phyloP scores from a whole-genome alignment of 148 eudicot species.

The Mesembryanthemum crystallinum region DNA sequence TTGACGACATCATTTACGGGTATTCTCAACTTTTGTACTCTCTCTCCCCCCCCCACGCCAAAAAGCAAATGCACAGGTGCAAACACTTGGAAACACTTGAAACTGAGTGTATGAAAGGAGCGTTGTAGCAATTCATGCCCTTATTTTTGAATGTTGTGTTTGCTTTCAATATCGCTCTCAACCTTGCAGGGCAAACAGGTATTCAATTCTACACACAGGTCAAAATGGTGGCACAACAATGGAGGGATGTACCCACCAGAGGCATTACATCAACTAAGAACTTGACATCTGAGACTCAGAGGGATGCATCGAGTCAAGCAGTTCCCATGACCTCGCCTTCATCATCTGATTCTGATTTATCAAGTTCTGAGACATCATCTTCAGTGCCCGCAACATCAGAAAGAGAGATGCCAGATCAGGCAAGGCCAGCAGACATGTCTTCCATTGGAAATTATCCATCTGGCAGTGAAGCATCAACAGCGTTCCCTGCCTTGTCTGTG shows the following conservation, averaged over 20 bases:
- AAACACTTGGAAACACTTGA: neutral
- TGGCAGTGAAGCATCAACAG: neutral
- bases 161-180: neutral
- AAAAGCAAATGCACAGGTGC: no score
- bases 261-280: slow-evolving; percentile 31
- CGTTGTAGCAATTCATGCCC: neutral
- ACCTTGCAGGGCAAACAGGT: slow-evolving; percentile 38
- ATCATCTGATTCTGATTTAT: slow-evolving; percentile 10
- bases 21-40: slow-evolving; percentile 31
- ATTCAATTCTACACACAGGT: slow-evolving; percentile 43
- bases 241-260: slow-evolving; percentile 30
- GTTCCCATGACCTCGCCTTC: slow-evolving; percentile 8
- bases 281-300: slow-evolving; percentile 14
- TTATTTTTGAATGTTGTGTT: neutral
- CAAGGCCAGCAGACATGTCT: slow-evolving; percentile 4
- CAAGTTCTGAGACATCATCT: slow-evolving; percentile 12
- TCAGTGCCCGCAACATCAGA: slow-evolving; percentile 24
- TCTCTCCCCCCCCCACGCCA: neutral
- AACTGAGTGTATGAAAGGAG: neutral
- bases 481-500: neutral
- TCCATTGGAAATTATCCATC: slow-evolving; percentile 2
- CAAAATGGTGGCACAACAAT: slow-evolving; percentile 37
- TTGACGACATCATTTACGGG: slow-evolving; percentile 26
- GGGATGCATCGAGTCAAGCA: slow-evolving; percentile 14
- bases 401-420: slow-evolving; percentile 15